Evolutionary conservation across 257 asterid species (phyloP).

Genomic region (Jacaranda copaia): DNA sequence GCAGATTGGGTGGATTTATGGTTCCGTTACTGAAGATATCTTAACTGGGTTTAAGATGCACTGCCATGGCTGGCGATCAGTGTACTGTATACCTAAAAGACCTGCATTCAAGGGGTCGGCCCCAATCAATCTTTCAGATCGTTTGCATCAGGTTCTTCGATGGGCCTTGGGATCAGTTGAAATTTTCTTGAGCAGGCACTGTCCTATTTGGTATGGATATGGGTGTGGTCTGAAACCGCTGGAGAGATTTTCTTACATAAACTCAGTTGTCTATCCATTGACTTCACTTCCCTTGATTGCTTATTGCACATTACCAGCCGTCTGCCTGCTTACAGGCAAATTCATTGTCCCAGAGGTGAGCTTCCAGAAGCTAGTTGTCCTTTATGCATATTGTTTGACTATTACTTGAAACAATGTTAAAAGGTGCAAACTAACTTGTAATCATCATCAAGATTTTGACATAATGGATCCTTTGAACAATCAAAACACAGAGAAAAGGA

Average conservation of each 20-base stretch:
- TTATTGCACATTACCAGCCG: constrained; percentile 92
- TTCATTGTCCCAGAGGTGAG: constrained; percentile 94
- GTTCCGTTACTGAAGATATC: constrained; percentile 97
- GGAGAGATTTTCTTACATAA: constrained; percentile 92
- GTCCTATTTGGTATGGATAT: constrained; percentile 98
- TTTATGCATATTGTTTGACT: background rate
- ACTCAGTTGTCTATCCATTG: constrained; percentile 89
- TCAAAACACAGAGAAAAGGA: background rate
- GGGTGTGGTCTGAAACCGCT: constrained; percentile 95
- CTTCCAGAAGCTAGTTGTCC: background rate
- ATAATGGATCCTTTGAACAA: background rate
- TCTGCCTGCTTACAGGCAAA: constrained; percentile 91
- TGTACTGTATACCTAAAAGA: constrained; percentile 84
- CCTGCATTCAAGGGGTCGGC: constrained; percentile 97
- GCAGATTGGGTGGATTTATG: constrained; percentile 98
- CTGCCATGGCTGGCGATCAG: constrained; percentile 98
- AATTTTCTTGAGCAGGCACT: constrained; percentile 85
- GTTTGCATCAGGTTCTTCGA: constrained; percentile 96
- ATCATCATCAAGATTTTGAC: too few relatives aligned
- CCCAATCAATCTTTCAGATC: constrained; percentile 96
- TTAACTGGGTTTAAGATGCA: constrained; percentile 98
- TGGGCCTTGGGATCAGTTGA: constrained; percentile 99
- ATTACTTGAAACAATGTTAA: too few relatives aligned
- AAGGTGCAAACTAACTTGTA: too few relatives aligned
- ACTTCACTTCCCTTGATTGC: constrained; percentile 90